A percentile compares a stretch with the other conserved stretches of the same genome.
Conservation (phyloP, 2,329 filamentous ascomycete species). For the Venturia oleaginea region DNA sequence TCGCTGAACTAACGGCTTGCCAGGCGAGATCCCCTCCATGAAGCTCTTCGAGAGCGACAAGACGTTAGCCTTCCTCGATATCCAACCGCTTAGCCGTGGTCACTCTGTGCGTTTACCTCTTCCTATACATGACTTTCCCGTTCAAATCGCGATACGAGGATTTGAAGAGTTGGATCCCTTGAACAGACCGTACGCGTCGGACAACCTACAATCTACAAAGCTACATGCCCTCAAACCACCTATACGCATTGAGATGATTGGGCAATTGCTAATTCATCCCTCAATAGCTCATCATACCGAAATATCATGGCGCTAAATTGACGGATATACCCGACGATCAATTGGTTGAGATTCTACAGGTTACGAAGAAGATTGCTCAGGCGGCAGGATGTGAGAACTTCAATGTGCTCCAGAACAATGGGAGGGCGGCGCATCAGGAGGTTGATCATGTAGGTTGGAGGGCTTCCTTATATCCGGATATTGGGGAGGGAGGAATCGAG, state of each 20-base stretch:
- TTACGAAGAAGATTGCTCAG: conserved; percentile 76
- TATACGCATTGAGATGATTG: too few relatives aligned
- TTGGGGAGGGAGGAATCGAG: neutral
- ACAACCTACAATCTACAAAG: neutral
- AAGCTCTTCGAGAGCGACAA: conserved; percentile 95
- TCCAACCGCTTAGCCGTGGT: conserved; percentile 77
- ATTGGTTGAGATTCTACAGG: conserved; percentile 71
- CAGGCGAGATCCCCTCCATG: conserved; percentile 91
- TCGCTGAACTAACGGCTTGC: conserved; percentile 11
- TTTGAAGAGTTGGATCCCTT: neutral
- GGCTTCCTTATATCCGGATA: neutral
- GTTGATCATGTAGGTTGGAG: conserved; percentile 65
- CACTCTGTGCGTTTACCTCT: conserved; percentile 60
- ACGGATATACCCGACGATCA: conserved; percentile 87
- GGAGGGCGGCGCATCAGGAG: conserved; percentile 78
- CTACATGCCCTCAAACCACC: neutral
- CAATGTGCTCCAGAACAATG: conserved; percentile 97
- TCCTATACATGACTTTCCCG: neutral
- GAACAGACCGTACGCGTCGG: neutral
- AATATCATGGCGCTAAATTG: conserved; percentile 86
- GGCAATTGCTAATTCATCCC: neutral
- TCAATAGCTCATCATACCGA: conserved; percentile 83
- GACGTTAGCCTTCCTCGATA: conserved; percentile 91
- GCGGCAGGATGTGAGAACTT: conserved; percentile 72
- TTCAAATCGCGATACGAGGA: neutral